Conservation (phyloP, 129 eudicot species). For the Saposhnikovia divaricata region DNA sequence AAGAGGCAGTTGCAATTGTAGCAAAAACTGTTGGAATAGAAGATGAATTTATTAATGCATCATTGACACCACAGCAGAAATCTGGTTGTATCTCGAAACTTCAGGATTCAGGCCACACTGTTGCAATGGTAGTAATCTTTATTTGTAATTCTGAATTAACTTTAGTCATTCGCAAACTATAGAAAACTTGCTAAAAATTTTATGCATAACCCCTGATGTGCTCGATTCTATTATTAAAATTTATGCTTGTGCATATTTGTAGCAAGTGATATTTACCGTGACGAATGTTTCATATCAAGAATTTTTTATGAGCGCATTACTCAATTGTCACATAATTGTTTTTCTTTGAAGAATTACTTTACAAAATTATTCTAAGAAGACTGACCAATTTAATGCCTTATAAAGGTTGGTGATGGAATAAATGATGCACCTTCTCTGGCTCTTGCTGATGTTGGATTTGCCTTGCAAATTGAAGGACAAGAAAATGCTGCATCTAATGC, state of each 20-base stretch:
- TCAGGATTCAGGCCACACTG: slow-evolving; percentile 69
- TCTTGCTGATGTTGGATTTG: slow-evolving; percentile 93
- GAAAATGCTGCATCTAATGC: slow-evolving; percentile 97
- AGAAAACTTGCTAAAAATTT: background rate
- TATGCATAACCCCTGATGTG: background rate
- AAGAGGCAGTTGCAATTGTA: slow-evolving; percentile 99
- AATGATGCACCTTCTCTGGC: slow-evolving; percentile 98
- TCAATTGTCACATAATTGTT: background rate
- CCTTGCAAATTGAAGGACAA: slow-evolving; percentile 80
- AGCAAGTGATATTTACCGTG: background rate
- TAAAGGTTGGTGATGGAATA: slow-evolving; percentile 90
- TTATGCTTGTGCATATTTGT: background rate
- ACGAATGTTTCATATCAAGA: background rate
- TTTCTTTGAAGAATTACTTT: background rate
- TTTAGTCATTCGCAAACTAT: background rate
- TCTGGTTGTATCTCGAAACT: slow-evolving; percentile 57
- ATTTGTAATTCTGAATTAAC: background rate
- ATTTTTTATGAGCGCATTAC: background rate
- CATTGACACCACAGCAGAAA: slow-evolving; percentile 85
- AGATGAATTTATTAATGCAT: slow-evolving; percentile 52
- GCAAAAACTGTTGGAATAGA: slow-evolving; percentile 68
- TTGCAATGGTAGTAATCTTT: slow-evolving; percentile 67
- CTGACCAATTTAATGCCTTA: background rate
- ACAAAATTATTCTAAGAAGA: background rate
- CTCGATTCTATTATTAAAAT: background rate